Evolutionary conservation across 1,139 yeast genomes (phyloP), one percentile per base, ranked within the genome.

Genomic region (Groenewaldozyma auringiensis): DNA sequence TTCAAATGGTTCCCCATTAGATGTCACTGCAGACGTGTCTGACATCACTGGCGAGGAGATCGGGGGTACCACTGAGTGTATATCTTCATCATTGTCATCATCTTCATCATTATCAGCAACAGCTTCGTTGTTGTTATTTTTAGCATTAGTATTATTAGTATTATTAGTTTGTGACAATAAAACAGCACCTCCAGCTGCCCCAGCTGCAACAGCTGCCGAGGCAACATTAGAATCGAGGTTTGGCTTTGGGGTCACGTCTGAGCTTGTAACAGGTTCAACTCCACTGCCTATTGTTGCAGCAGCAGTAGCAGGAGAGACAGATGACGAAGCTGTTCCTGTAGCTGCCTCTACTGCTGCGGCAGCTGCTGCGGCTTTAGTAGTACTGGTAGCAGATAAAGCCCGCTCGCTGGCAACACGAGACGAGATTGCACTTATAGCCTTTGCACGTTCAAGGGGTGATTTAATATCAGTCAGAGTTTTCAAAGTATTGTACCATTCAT

Each of bases 401-500:
- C 52, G 46, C 21, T 47, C 46, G n/a, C 47, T 49, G 13, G 50
- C 50, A n/a, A 52, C 47, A 18, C 47, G 41, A 17, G 42, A 47
- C 4, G 53, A 45, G 27, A 47, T 46, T 29, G 46, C 39, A 21
- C 46, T 40, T 17, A 46, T 41, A 4, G 43, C 44, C 22, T 40
- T 32, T 25, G 59, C 61, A 9, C 61, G 50, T 21, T 52, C 58
- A 4, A 45, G 50, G 34, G 67, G 62, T 9, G 69, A 32, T 18
- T 47, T 34, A 20, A 51, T 32, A 33, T 70, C 65, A 6, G 87
- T 83, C 57, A 87, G 70, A 38, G 71, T 71, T 58, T 79, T 79
- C 53, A 89, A 72, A 60, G 85, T 94, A 52, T 76, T 76, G 63
- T 77, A 86, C 98, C 98, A 92, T 22, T 74, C 76, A 59, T 83